phyloP scores from a whole-genome alignment of 2,329 filamentous ascomycete genomes.

The Arachnopeziza araneosa region DNA sequence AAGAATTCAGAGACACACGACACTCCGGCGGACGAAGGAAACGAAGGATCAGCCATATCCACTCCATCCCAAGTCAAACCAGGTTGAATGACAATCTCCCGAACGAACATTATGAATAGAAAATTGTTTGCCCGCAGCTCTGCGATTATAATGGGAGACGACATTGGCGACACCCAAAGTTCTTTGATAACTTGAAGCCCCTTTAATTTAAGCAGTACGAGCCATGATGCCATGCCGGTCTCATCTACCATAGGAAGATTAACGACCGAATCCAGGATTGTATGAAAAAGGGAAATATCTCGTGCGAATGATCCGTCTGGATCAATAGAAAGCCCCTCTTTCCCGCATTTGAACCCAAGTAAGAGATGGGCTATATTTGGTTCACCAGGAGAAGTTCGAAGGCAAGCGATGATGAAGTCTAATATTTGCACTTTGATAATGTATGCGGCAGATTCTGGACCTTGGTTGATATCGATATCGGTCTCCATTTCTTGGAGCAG shows the following conservation, averaged over 20 bases:
- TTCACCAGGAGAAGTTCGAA: conserved; percentile 66
- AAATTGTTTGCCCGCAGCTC: conserved; percentile 78
- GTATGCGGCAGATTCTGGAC: conserved; percentile 66
- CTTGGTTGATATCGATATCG: conserved; percentile 66
- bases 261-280: conserved; percentile 65
- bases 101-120: conserved; percentile 69
- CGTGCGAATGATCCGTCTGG: conserved; percentile 65
- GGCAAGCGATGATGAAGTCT: conserved; percentile 76
- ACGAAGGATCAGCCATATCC: conserved; percentile 53
- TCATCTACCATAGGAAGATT: conserved; percentile 58
- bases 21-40: conserved; percentile 46
- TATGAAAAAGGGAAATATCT: conserved; percentile 76
- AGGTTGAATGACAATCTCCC: conserved; percentile 64
- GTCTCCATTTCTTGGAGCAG: conserved; percentile 65
- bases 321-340: conserved; percentile 63
- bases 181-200: conserved; percentile 69
- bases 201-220: conserved; percentile 62
- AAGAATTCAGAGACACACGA: conserved; percentile 57
- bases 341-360: conserved; percentile 77
- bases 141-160: conserved; percentile 65
- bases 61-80: conserved; percentile 70
- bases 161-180: conserved; percentile 79
- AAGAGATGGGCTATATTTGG: conserved; percentile 88
- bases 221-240: conserved; percentile 55
- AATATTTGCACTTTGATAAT: conserved; percentile 79